Evolutionary conservation across 1,284 basidiomycete genomes (phyloP).

Genomic region (Stygiomarasmius scandens): DNA sequence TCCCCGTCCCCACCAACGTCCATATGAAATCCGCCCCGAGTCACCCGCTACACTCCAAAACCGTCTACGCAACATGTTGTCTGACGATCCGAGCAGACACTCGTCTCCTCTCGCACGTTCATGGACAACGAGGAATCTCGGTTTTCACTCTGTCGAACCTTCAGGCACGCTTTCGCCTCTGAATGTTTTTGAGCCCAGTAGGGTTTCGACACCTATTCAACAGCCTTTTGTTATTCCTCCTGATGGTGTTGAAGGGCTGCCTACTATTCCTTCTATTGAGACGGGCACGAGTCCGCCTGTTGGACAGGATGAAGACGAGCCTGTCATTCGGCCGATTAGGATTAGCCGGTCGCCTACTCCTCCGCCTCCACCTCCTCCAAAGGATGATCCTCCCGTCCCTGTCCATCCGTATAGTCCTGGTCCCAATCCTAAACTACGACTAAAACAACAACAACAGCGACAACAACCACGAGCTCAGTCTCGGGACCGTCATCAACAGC

Average conservation of each 20-base stretch:
- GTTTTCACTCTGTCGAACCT: neutral
- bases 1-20: neutral
- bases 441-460: neutral
- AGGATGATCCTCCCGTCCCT: neutral
- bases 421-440: neutral
- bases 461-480: neutral
- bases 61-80: neutral
- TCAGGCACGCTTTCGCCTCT: neutral
- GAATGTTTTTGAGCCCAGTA: neutral
- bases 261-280: neutral
- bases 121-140: neutral
- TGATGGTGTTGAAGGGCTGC: neutral
- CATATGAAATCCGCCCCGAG: neutral
- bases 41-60: neutral
- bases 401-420: no score
- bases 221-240: neutral
- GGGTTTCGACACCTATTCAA: neutral
- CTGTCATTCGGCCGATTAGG: neutral
- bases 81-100: neutral
- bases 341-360: neutral
- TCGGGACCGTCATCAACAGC: neutral
- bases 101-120: neutral
- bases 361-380: neutral
- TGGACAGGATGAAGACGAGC: neutral
- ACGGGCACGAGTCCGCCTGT: neutral